These are phyloP conservation scores for Gliomastix tumulicola DNA, from an alignment of 2,329 filamentous ascomycete species.

Conservation along the genomic window DNA sequence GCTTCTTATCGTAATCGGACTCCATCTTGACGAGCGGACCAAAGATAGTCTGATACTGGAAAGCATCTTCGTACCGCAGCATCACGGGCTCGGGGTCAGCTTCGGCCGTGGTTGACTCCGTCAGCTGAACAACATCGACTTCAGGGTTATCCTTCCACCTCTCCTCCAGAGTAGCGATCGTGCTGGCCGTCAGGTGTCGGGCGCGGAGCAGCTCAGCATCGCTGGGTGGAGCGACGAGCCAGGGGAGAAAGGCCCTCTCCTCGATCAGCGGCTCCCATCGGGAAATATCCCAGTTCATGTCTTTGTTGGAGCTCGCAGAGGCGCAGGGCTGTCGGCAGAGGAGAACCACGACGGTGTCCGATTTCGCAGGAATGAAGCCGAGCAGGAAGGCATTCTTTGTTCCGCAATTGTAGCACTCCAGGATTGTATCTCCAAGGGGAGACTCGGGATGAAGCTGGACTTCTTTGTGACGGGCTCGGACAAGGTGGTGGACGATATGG, in stretches of 20 bases:
- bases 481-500: conserved; percentile 96
- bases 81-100: conserved; percentile 92
- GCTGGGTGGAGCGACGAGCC: conserved; percentile 83
- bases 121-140: conserved; percentile 84
- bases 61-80: conserved; percentile 92
- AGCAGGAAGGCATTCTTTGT: conserved; percentile 99
- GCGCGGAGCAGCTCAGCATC: conserved; percentile 96
- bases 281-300: conserved; percentile 99
- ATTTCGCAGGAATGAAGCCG: conserved; percentile 97
- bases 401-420: conserved; percentile 98
- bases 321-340: conserved; percentile 96
- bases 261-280: conserved; percentile 97
- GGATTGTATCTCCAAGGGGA: conserved; percentile 85
- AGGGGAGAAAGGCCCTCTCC: conserved; percentile 88
- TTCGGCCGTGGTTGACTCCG: conserved; percentile 85
- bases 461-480: conserved; percentile 96
- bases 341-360: conserved; percentile 94
- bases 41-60: conserved; percentile 98
- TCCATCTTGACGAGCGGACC: conserved; percentile 98
- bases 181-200: conserved; percentile 84
- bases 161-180: conserved; percentile 94
- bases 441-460: conserved; percentile 94
- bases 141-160: conserved; percentile 95
- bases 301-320: conserved; percentile 89
- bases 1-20: conserved; percentile 96